Evolutionary conservation across 805 yeast genomes (phyloP), one percentile per base, ranked within the genome.

Genomic region (Kluyveromyces siamensis): DNA sequence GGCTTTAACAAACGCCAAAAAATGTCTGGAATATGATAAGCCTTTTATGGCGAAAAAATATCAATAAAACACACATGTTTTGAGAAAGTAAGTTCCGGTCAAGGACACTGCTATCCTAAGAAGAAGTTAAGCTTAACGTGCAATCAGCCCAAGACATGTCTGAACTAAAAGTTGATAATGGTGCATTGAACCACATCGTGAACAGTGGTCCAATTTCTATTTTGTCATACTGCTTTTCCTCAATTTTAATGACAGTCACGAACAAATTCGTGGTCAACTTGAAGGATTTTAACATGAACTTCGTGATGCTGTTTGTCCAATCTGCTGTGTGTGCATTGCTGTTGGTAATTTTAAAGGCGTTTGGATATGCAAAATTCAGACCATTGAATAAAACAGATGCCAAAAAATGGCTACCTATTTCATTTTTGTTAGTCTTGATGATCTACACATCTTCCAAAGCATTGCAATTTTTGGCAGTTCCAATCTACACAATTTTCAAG

Each of bases 401-500:
- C 49, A 86, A 83, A 70, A 88, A 87, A 72, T 93, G 99, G 95
- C 80, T 87, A 57, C 98, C 98, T 48, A 89, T 93, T 61, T 90
- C 97, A 2, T 70, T 89, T 55, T 71, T 90, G 60, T 79, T 93
- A 62, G 98, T 90, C 41, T 72, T 81, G 43, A 93, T 91, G 98
- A 90, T 90, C 66, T 93, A 90, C 76, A 93, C 99, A 49, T 84
- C 93, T 42, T 87, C 96, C 49, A 93, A 90, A 76, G 96, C 98
- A 48, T 75, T 93, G 62, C 95, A 88, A 71, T 88, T 71, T 72
- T 80, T 93, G 64, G 75, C 91, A 46, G 90, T 93, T 51, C 99
- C 99, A 47, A 96, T 93, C 50, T 93, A 89, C 77, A 93, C 99
- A 55, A 91, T 93, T 60, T 93, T 93, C 84, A 93, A 93, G 78